A percentile compares a stretch with the other conserved stretches of the same genome.
These are phyloP conservation scores for Pilasporangium apinafurcum DNA, from an alignment of 352 stramenopile genomes.

Conservation along the genomic window DNA sequence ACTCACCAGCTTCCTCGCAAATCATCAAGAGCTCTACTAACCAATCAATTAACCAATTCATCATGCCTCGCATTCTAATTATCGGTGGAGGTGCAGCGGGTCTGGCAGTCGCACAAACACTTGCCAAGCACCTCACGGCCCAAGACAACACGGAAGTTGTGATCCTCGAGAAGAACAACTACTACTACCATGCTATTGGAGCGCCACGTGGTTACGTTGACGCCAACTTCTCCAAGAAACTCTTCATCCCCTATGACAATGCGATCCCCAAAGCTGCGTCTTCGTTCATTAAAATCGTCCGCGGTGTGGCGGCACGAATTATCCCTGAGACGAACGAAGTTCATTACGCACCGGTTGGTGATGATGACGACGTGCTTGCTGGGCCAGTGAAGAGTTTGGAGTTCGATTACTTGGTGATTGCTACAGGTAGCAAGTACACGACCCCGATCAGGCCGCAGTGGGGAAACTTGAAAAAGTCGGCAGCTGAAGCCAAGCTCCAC, in stretches of 20 bases:
- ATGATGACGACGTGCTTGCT: conserved; percentile 1
- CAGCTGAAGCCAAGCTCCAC: conserved; percentile 24
- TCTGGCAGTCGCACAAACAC: conserved; percentile 27
- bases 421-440: conserved; percentile 12
- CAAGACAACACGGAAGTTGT: conserved; percentile 32
- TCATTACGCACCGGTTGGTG: not conserved
- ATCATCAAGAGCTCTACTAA: no score
- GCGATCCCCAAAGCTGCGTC: conserved; percentile 23
- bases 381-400: not conserved
- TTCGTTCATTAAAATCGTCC: conserved; percentile 29
- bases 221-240: conserved; percentile 28
- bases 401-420: conserved; percentile 14
- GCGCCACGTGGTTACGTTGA: conserved; percentile 38
- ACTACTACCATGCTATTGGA: conserved; percentile 40
- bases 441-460: conserved; percentile 10
- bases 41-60: no score
- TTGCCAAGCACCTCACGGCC: conserved; percentile 23
- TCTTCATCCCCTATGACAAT: conserved; percentile 52
- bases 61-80: conserved; percentile 45
- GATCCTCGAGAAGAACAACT: conserved; percentile 52
- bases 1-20: no score
- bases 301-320: not conserved
- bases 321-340: not conserved
- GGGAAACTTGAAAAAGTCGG: conserved; percentile 21
- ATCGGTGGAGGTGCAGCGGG: conserved; percentile 40